A percentile compares a stretch with the other conserved stretches of the same genome.
Evolutionary conservation across 2,329 filamentous ascomycete species (phyloP).

Genomic region (Colletotrichum camelliae): DNA sequence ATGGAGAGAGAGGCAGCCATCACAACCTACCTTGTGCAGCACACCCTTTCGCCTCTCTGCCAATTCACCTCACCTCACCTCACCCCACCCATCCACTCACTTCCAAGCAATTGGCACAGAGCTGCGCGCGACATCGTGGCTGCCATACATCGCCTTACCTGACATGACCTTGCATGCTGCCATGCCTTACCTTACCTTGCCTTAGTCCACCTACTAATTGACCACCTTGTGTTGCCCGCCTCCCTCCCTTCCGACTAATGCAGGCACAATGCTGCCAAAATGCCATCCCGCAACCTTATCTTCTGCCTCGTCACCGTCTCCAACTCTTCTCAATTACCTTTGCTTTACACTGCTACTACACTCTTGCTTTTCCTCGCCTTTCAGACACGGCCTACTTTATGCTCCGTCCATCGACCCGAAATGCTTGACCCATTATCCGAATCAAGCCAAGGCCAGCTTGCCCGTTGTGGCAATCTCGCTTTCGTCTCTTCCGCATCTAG

Average conservation of each 20-base stretch:
- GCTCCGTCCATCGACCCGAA: neutral
- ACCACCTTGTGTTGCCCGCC: neutral
- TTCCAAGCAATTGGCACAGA: neutral
- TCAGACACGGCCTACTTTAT: neutral
- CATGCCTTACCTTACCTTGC: neutral
- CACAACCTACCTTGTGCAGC: neutral
- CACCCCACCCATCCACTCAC: neutral
- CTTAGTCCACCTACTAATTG: neutral
- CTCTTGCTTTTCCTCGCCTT: neutral
- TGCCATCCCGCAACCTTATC: conserved; percentile 11
- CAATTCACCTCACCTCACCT: neutral
- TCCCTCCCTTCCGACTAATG: neutral
- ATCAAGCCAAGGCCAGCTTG: neutral
- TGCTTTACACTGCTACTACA: neutral
- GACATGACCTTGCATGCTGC: neutral
- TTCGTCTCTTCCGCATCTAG: neutral
- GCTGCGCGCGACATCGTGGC: neutral
- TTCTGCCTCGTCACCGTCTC: neutral
- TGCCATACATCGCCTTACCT: neutral
- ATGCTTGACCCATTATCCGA: neutral
- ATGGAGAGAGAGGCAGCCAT: neutral
- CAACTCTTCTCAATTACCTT: neutral
- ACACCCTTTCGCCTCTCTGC: neutral
- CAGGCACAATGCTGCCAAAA: conserved; percentile 1
- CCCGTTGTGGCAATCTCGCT: neutral